phyloP scores from a whole-genome alignment of 345 rosid genomes.

The Toxicodendron radicans region DNA sequence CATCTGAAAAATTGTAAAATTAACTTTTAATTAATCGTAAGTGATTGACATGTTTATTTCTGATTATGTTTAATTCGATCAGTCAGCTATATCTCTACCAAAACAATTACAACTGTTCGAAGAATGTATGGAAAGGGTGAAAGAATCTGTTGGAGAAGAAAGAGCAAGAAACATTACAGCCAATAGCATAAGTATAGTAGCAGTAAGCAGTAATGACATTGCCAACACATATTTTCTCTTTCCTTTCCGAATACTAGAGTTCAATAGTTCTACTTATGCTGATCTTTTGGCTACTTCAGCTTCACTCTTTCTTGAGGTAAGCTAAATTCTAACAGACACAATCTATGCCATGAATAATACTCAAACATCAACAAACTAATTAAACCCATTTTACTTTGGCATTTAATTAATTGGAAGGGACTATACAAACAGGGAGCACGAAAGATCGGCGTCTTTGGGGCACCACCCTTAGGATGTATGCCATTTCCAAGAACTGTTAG shows the following conservation, averaged over 20 bases:
- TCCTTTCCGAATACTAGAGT: neutral
- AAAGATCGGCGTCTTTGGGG: slow-evolving; percentile 16
- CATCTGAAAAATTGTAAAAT: neutral
- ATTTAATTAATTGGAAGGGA: slow-evolving; percentile 16
- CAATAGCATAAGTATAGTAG: slow-evolving; percentile 29
- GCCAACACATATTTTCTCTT: slow-evolving; percentile 25
- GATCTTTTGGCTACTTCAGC: slow-evolving; percentile 20
- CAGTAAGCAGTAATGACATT: slow-evolving; percentile 44
- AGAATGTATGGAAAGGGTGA: slow-evolving; percentile 33
- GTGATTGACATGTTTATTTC: neutral
- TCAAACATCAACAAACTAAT: neutral
- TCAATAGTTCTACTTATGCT: slow-evolving; percentile 21
- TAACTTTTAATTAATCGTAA: neutral
- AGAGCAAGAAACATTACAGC: slow-evolving; percentile 19
- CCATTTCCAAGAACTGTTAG: slow-evolving; percentile 29
- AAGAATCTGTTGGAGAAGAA: slow-evolving; percentile 28
- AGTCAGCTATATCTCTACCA: slow-evolving; percentile 36
- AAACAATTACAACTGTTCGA: slow-evolving; percentile 37
- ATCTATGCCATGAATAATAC: neutral
- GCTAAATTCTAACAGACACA: neutral
- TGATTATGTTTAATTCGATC: neutral
- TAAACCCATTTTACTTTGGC: no score
- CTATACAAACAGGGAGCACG: slow-evolving; percentile 35
- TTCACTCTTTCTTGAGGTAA: slow-evolving; percentile 27
- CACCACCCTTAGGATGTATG: slow-evolving; percentile 31